Base-by-base conservation (phyloP, 805 yeast genomes). In the Yamadazyma laniorum region DNA sequence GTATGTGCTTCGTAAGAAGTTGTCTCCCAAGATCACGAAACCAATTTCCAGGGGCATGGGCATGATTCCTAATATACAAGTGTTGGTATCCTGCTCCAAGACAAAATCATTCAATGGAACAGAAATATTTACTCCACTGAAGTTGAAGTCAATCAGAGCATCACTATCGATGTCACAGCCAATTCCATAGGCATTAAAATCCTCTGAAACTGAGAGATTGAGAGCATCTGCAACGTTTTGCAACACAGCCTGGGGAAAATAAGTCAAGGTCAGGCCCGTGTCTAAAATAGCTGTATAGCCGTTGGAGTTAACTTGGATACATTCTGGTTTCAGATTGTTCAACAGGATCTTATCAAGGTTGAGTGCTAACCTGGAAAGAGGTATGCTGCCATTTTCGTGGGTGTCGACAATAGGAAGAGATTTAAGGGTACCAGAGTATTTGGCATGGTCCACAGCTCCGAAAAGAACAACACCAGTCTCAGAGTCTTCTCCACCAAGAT, bases 21-120 rank as follows among this genome's bases (percentile, higher is more conserved):
- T 72, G 53, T 82, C 89, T 9, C 93, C 93, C 25, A 85, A 63
- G 38, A 80, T 67, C n/a, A 63, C 49, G 39, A 49, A 49, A n/a
- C 27, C 36, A 30, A 23, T 9, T 26, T 23, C 13, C 25, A 14
- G 18, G 26, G 19, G 5, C 38, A 56, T 60, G 11, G 42, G 48
- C 21, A 58, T 36, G 15, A 61, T 47, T 4, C 66, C 64, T 41
- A 63, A 52, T 34, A 43, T 45, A 45, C 70, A 65, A 17, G 21
- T 27, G 17, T 35, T 34, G 14, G 45, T 31, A 13, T 46, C 34
- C 33, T 43, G 40, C 5, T 39, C 39, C 17, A 61, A 27, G 3
- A 63, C 40, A 49, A 65, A 49, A 39, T 60, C 55, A 5, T 43
- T 56, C 49, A 55, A 52, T 19, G 86, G 82, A 6, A 75, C 77